Percentiles rank a stretch among this genome's conserved stretches.
Conservation (phyloP, 202 grass and related monocot species). For the Saccharum hybrid region DNA sequence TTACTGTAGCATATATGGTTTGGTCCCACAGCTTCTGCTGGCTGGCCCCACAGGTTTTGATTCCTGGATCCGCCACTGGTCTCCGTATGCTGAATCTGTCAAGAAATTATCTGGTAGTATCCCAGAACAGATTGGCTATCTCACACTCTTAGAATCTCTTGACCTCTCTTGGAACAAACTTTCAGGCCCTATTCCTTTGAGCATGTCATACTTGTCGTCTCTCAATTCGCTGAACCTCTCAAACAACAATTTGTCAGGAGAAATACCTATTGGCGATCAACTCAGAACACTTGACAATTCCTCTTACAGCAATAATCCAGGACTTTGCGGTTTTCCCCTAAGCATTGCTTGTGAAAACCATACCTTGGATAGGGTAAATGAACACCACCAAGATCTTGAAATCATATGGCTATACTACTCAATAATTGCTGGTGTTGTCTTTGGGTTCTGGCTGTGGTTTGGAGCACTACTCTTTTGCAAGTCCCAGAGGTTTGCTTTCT, state of each 20-base stretch:
- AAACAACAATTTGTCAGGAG: constrained; percentile 51
- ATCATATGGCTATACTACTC: constrained; percentile 33
- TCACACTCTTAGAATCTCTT: constrained; percentile 31
- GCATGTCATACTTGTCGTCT: constrained; percentile 29
- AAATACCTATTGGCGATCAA: constrained; percentile 51
- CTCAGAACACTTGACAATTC: constrained; percentile 43
- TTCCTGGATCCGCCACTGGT: not conserved
- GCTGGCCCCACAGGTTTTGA: no score
- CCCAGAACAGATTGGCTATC: constrained; percentile 34
- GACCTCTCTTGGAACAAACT: constrained; percentile 58
- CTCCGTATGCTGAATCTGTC: constrained; percentile 44
- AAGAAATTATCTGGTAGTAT: constrained; percentile 46
- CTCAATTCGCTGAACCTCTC: constrained; percentile 49
- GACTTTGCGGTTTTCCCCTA: constrained; percentile 45
- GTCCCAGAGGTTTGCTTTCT: constrained; percentile 35
- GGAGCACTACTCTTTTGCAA: constrained; percentile 33
- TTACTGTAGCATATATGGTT: no score
- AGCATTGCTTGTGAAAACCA: constrained; percentile 29
- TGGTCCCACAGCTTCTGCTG: no score
- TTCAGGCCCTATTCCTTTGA: constrained; percentile 47
- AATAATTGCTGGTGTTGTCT: constrained; percentile 32
- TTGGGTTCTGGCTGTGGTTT: constrained; percentile 43
- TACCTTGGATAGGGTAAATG: not conserved
- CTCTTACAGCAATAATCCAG: constrained; percentile 50
- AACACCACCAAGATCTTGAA: not conserved